Conservation (phyloP, 495 filamentous ascomycete genomes). For the Acidiella bohemica region DNA sequence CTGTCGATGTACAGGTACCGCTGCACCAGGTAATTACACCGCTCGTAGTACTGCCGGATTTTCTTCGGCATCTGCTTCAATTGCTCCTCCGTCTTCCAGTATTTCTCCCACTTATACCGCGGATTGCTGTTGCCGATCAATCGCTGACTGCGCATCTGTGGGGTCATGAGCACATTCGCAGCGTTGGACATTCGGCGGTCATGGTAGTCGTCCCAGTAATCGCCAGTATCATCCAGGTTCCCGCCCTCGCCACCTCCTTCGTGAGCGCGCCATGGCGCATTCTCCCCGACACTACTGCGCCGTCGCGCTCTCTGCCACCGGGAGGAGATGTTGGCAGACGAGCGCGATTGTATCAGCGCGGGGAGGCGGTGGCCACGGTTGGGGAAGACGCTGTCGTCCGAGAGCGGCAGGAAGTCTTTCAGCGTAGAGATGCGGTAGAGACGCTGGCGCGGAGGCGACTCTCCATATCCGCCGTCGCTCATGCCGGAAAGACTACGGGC, state of each 20-base stretch:
- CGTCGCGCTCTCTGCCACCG: not conserved
- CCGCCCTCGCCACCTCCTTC: constrained; percentile 9
- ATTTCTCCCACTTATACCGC: constrained; percentile 58
- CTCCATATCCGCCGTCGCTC: constrained; percentile 1
- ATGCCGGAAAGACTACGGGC: too few species aligned
- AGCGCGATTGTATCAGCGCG: constrained; percentile 13
- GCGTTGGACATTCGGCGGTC: constrained; percentile 28
- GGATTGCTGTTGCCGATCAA: constrained; percentile 67
- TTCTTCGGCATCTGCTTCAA: constrained; percentile 50
- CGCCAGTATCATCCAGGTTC: not conserved
- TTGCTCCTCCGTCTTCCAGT: constrained; percentile 57
- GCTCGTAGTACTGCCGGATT: constrained; percentile 67
- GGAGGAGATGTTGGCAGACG: constrained; percentile 5
- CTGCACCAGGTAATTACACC: constrained; percentile 68
- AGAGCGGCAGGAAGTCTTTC: constrained; percentile 27
- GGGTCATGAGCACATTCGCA: constrained; percentile 43
- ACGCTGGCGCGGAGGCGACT: constrained; percentile 1
- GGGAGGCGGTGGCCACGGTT: constrained; percentile 28
- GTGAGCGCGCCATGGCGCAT: constrained; percentile 3
- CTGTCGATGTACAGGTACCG: constrained; percentile 86
- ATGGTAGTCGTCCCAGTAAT: constrained; percentile 1
- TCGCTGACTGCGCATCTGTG: constrained; percentile 62
- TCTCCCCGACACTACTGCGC: constrained; percentile 10
- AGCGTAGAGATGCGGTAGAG: constrained; percentile 23
- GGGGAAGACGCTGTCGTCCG: constrained; percentile 20